Base-by-base conservation (phyloP, 2,329 filamentous ascomycete species). In the Sporothrix sp. region DNA sequence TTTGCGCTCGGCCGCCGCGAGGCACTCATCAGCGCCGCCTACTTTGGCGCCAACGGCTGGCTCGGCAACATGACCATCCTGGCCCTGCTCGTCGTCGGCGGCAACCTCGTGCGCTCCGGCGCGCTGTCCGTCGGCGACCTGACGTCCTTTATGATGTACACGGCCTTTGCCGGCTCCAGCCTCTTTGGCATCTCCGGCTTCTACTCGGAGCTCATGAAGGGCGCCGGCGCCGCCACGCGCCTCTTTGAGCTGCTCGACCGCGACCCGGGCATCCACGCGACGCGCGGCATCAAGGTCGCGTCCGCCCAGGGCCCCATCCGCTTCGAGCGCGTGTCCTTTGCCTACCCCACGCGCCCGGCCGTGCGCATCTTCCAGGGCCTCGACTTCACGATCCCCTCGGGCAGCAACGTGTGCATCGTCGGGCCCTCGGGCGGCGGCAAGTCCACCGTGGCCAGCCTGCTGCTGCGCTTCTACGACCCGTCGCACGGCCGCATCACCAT, bases 131-230 rank as follows among this genome's bases (percentile, higher is more conserved):
- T 97, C 43, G 93, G 93, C 59, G 91, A 98, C 58, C 70, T 98
- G 38, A 94, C 93, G 1, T 95, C 89, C 0, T 98, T 98, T 68
- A 78, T 98, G 71, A 97, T 98, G 91, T 98, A 97, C 67, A 95
- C 90, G 3, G 91, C 87, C 3, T 97, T 82, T 65, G 79, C 81
- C 7, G 81, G 81, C 3, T 93, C 87, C 44, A 95, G 87, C 67
- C 78, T 98, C 56, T 95, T 97, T 59, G 93, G 93, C 4, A 73
- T 98, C 2, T 95, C 89, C 4, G 88, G 87, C 51, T 98, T 98
- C 69, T 98, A 96, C 68, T 95, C 90, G 0, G 93, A 98, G 65
- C 75, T 98, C 55, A 98, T 98, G 93, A 98, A 98, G 67, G 94
- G 94, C 37, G 91, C 95, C 4, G 93, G 94, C 61, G 93, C 93